Conservation (phyloP, 495 filamentous ascomycete species). For the Umbilicaria muhlenbergii region DNA sequence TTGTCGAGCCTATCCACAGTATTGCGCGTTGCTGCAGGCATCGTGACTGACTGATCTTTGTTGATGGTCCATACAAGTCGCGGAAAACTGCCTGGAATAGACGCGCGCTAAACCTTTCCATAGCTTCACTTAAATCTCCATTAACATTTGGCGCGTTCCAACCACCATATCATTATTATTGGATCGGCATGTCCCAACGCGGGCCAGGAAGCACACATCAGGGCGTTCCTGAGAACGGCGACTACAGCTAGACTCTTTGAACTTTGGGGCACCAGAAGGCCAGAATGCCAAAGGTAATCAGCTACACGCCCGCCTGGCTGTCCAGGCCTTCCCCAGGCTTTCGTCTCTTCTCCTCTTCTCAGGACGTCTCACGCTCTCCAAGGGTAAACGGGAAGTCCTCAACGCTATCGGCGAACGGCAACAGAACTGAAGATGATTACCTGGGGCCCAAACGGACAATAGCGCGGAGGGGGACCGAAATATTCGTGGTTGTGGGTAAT, state of each 20-base stretch:
- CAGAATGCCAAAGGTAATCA: constrained; percentile 63
- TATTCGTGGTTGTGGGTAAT: constrained; percentile 72
- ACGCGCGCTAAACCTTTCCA: too few relatives aligned
- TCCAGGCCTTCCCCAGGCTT: constrained; percentile 57
- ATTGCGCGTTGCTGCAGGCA: constrained; percentile 25
- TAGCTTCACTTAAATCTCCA: too few relatives aligned
- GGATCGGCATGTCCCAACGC: too few relatives aligned
- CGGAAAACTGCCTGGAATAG: too few relatives aligned
- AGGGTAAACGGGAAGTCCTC: constrained; percentile 12
- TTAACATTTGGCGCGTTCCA: too few relatives aligned
- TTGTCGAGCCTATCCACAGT: constrained; percentile 81
- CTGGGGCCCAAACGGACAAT: constrained; percentile 50
- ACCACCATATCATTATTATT: too few relatives aligned
- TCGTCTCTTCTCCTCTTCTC: constrained; percentile 43
- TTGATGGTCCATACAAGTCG: neutral
- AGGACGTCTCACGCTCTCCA: constrained; percentile 16
- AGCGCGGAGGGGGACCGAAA: constrained; percentile 58
- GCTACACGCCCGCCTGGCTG: constrained; percentile 73
- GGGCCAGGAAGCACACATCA: too few relatives aligned
- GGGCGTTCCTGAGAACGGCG: constrained; percentile 7
- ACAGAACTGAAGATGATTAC: constrained; percentile 21
- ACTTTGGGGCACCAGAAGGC: constrained; percentile 17
- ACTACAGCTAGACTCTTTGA: constrained; percentile 15
- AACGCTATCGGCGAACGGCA: constrained; percentile 15
- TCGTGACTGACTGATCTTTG: neutral